phyloP scores from a whole-genome alignment of 208 protist species.

The Acanthamoeba sp. region DNA sequence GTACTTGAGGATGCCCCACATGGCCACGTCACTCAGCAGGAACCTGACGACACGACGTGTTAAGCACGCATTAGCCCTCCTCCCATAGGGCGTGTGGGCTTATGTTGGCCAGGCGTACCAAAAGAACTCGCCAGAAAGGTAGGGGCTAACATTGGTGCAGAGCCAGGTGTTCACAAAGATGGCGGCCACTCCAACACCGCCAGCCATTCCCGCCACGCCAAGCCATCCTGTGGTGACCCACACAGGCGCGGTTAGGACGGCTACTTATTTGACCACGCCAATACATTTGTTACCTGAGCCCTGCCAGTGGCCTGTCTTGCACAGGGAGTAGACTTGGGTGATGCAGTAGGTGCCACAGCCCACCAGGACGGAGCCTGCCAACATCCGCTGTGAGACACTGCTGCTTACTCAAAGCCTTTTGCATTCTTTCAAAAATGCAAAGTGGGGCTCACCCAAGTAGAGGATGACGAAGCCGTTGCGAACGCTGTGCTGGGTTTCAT shows the following conservation, averaged over 20 bases:
- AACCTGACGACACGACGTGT: background rate
- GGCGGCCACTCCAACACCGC: background rate
- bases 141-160: slow-evolving; percentile 8
- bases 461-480: background rate
- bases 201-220: background rate
- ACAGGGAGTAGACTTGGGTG: background rate
- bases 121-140: background rate
- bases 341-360: slow-evolving; percentile 1
- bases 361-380: slow-evolving; percentile 6
- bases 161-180: slow-evolving; percentile 11
- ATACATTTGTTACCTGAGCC: background rate
- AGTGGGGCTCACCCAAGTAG: background rate
- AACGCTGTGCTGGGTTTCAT: background rate
- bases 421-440: background rate
- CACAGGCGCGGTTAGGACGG: too few species aligned
- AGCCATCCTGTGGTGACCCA: background rate
- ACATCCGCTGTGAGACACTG: too few species aligned
- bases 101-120: too few species aligned
- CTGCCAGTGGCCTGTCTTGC: background rate
- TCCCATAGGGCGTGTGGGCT: too few species aligned
- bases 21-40: slow-evolving; percentile 33
- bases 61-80: too few species aligned
- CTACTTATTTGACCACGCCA: background rate
- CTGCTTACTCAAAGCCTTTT: too few species aligned
- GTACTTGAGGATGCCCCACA: slow-evolving; percentile 46